Evolutionary conservation across 208 protist species (phyloP).

Genomic region (Leishmania gerbilli): DNA sequence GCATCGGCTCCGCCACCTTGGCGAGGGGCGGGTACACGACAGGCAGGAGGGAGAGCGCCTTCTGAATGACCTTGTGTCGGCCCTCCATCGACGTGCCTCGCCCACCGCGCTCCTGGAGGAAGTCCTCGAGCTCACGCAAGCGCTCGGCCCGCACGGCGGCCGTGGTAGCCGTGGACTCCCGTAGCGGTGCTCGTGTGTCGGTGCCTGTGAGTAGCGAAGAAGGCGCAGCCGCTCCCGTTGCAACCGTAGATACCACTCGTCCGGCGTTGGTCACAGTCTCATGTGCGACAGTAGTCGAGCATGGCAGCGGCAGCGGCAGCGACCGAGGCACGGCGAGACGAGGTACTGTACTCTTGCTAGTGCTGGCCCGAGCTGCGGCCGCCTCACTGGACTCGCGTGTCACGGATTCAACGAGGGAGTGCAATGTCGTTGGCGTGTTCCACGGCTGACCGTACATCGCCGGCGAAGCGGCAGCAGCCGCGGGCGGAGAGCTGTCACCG

Average conservation of each 20-base stretch:
- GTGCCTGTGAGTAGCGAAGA: neutral
- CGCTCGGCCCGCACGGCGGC: slow-evolving; percentile 15
- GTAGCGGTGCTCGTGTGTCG: neutral
- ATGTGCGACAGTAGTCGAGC: neutral
- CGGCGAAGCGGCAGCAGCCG: neutral
- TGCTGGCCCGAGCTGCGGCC: neutral
- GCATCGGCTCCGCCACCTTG: slow-evolving; percentile 21
- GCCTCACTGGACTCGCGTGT: neutral
- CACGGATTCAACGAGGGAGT: slow-evolving; percentile 8
- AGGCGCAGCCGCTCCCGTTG: neutral
- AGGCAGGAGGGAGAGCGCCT: slow-evolving; percentile 40
- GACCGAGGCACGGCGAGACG: neutral
- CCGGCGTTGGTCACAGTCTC: neutral
- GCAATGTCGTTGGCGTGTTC: slow-evolving; percentile 18
- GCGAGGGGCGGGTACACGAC: slow-evolving; percentile 43
- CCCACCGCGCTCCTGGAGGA: slow-evolving; percentile 33
- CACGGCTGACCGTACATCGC: slow-evolving; percentile 20
- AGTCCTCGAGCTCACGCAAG: slow-evolving; percentile 40
- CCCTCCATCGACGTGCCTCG: slow-evolving; percentile 37
- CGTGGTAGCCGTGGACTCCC: neutral
- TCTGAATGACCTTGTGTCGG: slow-evolving; percentile 33
- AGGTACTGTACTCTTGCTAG: no score
- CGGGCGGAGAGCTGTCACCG: neutral
- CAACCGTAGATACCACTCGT: neutral
- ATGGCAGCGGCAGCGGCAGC: neutral